Conservation (phyloP, 2,329 filamentous ascomycete genomes). For the Cladosporium sp. region DNA sequence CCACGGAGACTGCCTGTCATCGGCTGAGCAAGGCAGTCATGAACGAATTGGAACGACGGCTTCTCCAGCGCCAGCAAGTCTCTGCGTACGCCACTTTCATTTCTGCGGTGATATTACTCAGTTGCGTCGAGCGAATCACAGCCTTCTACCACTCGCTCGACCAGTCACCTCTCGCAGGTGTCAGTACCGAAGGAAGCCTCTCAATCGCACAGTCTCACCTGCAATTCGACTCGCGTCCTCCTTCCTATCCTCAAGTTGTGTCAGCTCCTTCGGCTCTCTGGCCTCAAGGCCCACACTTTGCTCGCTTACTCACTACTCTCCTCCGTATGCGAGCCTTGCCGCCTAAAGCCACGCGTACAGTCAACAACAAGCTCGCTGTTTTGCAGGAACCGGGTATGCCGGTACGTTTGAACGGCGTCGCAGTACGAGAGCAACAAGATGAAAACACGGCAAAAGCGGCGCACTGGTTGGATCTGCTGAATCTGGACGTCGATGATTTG, state of each 20-base stretch:
- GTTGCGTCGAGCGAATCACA: constrained; percentile 57
- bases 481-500: constrained; percentile 16
- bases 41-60: constrained; percentile 57
- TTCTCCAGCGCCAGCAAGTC: constrained; percentile 54
- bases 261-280: constrained; percentile 47
- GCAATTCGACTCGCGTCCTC: neutral
- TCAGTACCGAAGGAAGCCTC: neutral
- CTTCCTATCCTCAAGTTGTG: neutral
- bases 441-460: constrained; percentile 16
- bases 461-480: constrained; percentile 20
- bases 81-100: constrained; percentile 57
- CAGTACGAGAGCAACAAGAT: constrained; percentile 14
- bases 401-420: constrained; percentile 3
- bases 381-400: constrained; percentile 12
- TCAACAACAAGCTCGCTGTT: constrained; percentile 32
- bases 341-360: constrained; percentile 34
- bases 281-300: constrained; percentile 55
- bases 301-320: constrained; percentile 54
- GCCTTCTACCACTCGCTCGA: constrained; percentile 46
- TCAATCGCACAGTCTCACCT: neutral
- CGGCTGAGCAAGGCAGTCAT: constrained; percentile 51
- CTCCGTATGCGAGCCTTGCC: constrained; percentile 53
- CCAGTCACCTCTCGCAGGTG: neutral
- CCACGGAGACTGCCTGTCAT: constrained; percentile 51
- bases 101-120: constrained; percentile 55